A percentile compares a stretch with the other conserved stretches of the same genome.
These are phyloP conservation scores for Tetracladium setigerum DNA, from an alignment of 495 filamentous ascomycete species.

Conservation along the genomic window DNA sequence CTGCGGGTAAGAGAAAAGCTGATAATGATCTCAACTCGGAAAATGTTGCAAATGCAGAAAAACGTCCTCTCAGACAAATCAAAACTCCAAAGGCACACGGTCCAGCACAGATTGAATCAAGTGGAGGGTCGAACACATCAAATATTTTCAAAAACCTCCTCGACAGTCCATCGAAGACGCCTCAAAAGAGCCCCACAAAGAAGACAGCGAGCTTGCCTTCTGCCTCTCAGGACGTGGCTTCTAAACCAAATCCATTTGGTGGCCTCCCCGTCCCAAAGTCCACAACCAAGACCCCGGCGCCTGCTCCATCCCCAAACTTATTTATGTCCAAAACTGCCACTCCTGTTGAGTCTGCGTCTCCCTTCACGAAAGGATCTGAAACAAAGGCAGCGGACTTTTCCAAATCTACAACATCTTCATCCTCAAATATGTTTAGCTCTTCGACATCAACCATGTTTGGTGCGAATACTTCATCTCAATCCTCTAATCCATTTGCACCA, in stretches of 20 bases:
- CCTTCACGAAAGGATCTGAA: too few species aligned
- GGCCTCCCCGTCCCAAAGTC: slow-evolving; percentile 12
- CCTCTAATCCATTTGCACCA: slow-evolving; percentile 6
- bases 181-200: slow-evolving; percentile 6
- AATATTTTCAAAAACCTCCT: slow-evolving; percentile 30
- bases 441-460: neutral
- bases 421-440: neutral
- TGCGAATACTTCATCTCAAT: slow-evolving; percentile 6
- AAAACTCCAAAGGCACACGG: slow-evolving; percentile 14
- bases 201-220: slow-evolving; percentile 1
- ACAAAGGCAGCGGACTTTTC: too few species aligned
- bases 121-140: slow-evolving; percentile 27
- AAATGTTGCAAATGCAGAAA: slow-evolving; percentile 3
- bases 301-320: slow-evolving; percentile 9
- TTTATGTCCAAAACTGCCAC: slow-evolving; percentile 13
- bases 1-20: slow-evolving; percentile 24
- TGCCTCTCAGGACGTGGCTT: slow-evolving; percentile 5
- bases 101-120: neutral
- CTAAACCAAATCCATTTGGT: slow-evolving; percentile 14
- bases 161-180: slow-evolving; percentile 7
- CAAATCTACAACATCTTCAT: neutral
- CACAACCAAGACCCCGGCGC: slow-evolving; percentile 18
- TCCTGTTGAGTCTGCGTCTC: neutral
- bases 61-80: slow-evolving; percentile 1
- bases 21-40: slow-evolving; percentile 19